phyloP scores from a whole-genome alignment of 352 stramenopile genomes.

The Phytophthora nicotianae region DNA sequence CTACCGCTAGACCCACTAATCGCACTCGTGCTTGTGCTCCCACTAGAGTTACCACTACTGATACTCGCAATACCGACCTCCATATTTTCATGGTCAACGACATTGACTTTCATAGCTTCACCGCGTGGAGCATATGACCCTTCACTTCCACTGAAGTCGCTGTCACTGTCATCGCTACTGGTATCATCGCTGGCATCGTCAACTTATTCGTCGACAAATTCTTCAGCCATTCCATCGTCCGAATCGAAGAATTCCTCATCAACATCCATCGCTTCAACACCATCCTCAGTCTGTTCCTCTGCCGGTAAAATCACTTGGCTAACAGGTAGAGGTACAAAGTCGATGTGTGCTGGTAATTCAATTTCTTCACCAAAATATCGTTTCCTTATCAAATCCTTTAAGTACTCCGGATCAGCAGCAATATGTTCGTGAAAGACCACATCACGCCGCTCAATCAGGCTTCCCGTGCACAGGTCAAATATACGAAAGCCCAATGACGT shows the following conservation, averaged over 20 bases:
- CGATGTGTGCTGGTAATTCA: background rate
- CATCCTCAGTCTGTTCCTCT: background rate
- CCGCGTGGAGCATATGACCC: background rate
- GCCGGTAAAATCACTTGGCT: background rate
- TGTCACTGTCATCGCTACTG: background rate
- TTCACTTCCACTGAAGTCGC: constrained; percentile 1
- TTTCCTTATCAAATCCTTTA: background rate
- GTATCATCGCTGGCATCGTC: background rate
- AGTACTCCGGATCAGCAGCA: background rate
- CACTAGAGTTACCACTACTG: too few species aligned
- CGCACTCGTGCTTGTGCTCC: too few species aligned
- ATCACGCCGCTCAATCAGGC: background rate
- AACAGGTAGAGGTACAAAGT: background rate
- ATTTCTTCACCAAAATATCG: background rate
- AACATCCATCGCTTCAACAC: background rate
- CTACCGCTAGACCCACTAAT: too few species aligned
- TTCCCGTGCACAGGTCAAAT: background rate
- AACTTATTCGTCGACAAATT: background rate
- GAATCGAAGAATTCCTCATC: background rate
- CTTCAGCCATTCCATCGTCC: background rate
- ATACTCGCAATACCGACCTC: background rate
- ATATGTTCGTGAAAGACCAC: background rate
- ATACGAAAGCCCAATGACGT: background rate
- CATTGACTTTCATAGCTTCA: background rate
- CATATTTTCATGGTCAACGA: background rate